These are phyloP conservation scores for Fusarium setosum DNA, from an alignment of 2,329 filamentous ascomycete genomes.

Conservation along the genomic window DNA sequence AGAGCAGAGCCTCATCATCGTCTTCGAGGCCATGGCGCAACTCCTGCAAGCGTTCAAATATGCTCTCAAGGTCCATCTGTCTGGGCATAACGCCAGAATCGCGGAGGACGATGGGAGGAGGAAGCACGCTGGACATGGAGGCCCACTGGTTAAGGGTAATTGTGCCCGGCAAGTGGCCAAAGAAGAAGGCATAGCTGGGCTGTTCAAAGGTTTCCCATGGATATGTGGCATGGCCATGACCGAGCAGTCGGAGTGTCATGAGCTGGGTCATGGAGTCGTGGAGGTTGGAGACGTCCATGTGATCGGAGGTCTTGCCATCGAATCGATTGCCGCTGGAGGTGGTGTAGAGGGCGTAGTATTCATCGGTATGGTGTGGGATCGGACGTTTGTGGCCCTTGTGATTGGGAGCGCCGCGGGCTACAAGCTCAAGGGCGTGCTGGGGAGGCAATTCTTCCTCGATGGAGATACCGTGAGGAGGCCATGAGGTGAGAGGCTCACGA, in stretches of 20 bases:
- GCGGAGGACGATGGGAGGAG: slow-evolving; percentile 66
- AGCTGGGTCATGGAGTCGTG: slow-evolving; percentile 69
- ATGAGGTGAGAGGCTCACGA: slow-evolving; percentile 57
- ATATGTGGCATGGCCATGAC: slow-evolving; percentile 53
- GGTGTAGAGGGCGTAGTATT: slow-evolving; percentile 67
- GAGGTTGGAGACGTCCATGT: slow-evolving; percentile 59
- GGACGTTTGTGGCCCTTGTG: slow-evolving; percentile 65
- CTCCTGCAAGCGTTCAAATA: slow-evolving; percentile 69
- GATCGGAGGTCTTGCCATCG: slow-evolving; percentile 51
- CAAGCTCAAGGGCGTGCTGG: slow-evolving; percentile 66
- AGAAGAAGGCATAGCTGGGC: slow-evolving; percentile 76
- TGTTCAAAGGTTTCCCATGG: slow-evolving; percentile 82
- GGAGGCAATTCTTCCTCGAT: slow-evolving; percentile 62
- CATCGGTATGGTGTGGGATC: slow-evolving; percentile 65
- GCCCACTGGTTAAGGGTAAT: slow-evolving; percentile 79
- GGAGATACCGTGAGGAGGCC: slow-evolving; percentile 67
- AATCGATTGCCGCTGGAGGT: slow-evolving; percentile 58
- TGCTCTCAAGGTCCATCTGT: slow-evolving; percentile 66
- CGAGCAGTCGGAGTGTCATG: slow-evolving; percentile 64
- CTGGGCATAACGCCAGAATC: slow-evolving; percentile 70
- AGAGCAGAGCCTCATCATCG: slow-evolving; percentile 68
- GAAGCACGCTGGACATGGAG: slow-evolving; percentile 65
- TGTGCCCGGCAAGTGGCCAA: slow-evolving; percentile 74
- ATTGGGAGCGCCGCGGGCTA: slow-evolving; percentile 67
- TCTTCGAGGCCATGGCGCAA: slow-evolving; percentile 68